These are phyloP conservation scores for Lodderomyces metapsilosis DNA, from an alignment of 1,139 yeast species.

Conservation along the genomic window DNA sequence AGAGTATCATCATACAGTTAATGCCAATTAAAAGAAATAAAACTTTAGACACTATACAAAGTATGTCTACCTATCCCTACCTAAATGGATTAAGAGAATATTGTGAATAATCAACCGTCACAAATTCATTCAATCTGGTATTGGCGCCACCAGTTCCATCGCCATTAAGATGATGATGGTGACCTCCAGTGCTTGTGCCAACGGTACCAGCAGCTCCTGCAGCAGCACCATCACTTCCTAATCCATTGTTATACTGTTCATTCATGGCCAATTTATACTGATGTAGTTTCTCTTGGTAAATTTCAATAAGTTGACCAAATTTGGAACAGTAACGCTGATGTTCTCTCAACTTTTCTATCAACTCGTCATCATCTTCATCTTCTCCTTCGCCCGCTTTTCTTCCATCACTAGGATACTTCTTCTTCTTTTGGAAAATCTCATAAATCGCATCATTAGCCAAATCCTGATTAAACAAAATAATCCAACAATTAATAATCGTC, in stretches of 20 bases:
- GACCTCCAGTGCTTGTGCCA: neutral
- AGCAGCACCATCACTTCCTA: neutral
- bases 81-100: constrained; percentile 23
- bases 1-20: too few relatives aligned
- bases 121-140: constrained; percentile 34
- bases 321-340: constrained; percentile 56
- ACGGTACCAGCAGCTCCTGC: neutral
- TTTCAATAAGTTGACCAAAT: constrained; percentile 47
- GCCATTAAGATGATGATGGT: neutral
- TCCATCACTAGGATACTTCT: neutral
- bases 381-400: constrained; percentile 21
- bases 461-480: constrained; percentile 50
- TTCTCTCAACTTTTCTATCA: constrained; percentile 47
- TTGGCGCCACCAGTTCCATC: constrained; percentile 14
- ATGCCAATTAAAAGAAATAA: too few relatives aligned
- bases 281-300: constrained; percentile 37
- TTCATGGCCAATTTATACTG: neutral
- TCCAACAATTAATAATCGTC: constrained; percentile 78
- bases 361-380: constrained; percentile 31
- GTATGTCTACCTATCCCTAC: neutral
- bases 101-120: constrained; percentile 48
- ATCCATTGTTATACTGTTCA: neutral
- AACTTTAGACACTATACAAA: too few relatives aligned
- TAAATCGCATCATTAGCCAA: constrained; percentile 12
- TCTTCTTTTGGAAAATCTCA: constrained; percentile 2